A percentile compares a stretch with the other conserved stretches of the same genome.
These are phyloP conservation scores for Fusarium pseudoanthophilum DNA, from an alignment of 2,329 filamentous ascomycete genomes.

Conservation along the genomic window DNA sequence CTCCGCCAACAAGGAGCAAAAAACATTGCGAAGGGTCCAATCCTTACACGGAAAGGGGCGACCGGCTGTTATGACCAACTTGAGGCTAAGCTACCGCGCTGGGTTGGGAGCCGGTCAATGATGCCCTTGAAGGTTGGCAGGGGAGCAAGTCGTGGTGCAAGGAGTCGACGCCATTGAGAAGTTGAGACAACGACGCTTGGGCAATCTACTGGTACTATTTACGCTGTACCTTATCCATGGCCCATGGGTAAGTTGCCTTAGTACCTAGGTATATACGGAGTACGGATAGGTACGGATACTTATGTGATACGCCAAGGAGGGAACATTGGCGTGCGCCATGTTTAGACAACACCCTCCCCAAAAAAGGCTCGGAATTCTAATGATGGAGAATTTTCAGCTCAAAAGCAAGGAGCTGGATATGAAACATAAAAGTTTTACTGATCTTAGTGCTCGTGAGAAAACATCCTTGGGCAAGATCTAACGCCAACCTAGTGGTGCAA, in stretches of 20 bases:
- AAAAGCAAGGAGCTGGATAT: neutral
- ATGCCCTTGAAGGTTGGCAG: slow-evolving; percentile 21
- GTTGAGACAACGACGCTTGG: slow-evolving; percentile 5
- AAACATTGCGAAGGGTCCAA: neutral
- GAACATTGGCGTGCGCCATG: neutral
- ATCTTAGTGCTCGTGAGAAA: neutral
- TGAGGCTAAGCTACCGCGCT: slow-evolving; percentile 8
- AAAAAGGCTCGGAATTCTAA: slow-evolving; percentile 15
- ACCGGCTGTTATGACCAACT: neutral
- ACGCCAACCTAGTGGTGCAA: neutral
- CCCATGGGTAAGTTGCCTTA: neutral
- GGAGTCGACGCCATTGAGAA: neutral
- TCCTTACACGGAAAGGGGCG: slow-evolving; percentile 13
- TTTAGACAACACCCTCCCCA: neutral
- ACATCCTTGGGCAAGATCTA: neutral
- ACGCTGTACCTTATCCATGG: neutral
- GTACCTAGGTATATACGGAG: too few relatives aligned
- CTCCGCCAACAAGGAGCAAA: slow-evolving; percentile 19
- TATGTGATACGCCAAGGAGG: slow-evolving; percentile 1
- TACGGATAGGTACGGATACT: neutral
- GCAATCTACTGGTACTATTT: neutral
- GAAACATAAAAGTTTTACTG: neutral
- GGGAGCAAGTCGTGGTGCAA: slow-evolving; percentile 11
- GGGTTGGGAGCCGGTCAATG: slow-evolving; percentile 18
- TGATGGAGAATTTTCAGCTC: neutral